Base-by-base conservation (phyloP, 2,329 filamentous ascomycete species). In the Ophiocordyceps camponoti-saundersi region DNA sequence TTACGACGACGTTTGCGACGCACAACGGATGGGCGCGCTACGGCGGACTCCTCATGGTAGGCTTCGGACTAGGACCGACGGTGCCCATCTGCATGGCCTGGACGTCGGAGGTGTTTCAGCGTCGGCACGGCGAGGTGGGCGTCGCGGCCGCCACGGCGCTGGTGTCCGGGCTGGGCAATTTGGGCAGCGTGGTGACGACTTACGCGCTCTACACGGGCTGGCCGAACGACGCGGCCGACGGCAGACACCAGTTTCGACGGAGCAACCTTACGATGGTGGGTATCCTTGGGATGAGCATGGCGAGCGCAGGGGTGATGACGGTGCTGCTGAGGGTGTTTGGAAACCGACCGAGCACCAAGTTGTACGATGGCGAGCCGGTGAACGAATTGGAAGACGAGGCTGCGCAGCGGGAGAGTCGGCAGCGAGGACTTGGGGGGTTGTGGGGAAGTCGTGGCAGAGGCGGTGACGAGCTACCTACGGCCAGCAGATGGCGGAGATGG, bases 61-160 rank as follows among this genome's bases (percentile, higher is more conserved):
- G 88, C 5, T 94, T 94, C 57, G 88, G 88, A 0, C 79, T 95
- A 2, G 88, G 88, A 1, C 88, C 88, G 3, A 94, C 88, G 0
- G 87, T 94, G 1, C 88, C 88, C 12, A 90, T 90, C 57, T 90
- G 85, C 61, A 95, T 95, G 88, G 82, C 87, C 34, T 94, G 88
- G 88, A 87, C 85, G 30, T 85, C 80, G 51, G 85, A 94, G 64
- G 82, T 94, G 57, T 95, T 95, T 69, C 87, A 94, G 65, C 75
- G 76, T 30, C 82, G 88, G 13, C 88, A 95, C 58, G 86, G 88
- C 44, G 88, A 95, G 63, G 85, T 95, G 21, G 88, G 88, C 47
- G 87, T 95, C 7, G 88, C 88, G 4, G 83, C 88, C 15, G 87
- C 88, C 0, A 79, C 83, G 2, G 88, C 88, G 3, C 71, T 95